Evolutionary conservation across 2,329 filamentous ascomycete species (phyloP), one percentile per base, ranked within the genome.

Genomic region (Verticillium tricorpus): DNA sequence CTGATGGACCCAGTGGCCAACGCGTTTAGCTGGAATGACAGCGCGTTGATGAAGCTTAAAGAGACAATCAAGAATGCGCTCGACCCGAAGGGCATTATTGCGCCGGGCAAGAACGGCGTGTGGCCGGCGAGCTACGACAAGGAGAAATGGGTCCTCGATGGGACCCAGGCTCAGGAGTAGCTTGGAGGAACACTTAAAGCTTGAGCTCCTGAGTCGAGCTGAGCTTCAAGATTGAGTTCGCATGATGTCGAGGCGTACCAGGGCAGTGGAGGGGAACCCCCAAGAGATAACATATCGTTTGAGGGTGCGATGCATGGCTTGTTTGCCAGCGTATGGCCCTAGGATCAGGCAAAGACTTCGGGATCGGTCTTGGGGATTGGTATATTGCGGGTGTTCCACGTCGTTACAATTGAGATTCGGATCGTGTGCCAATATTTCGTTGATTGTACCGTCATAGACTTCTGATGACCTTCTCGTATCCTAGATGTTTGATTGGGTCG

Each of bases 1-100:
- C 69, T 79, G 35, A 78, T 78, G 71, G 78, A 80, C 60, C 76
- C 80, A 65, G 74, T 80, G 8, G 74, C 77, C 0, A 71, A 69
- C 5, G 78, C 77, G 14, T 81, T 80, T 61, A 76, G 70, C 62
- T 80, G 74, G 72, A 77, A 77, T 56, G 66, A 75, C 39, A 72
- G 73, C 34, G 73, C 74, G 17, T 65, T 76, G 63, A 76, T 78
- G 74, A 70, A 72, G 58, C 75, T 80, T 50, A 79, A 80, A 58
- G 74, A 79, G 68, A 72, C 65, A 17, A 67, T 80, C 22, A 80
- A 80, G 68, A 75, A 80, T 57, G 71, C 73, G 1, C 63, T 80
- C 31, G 78, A 80, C 60, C 77, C 77, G 2, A 74, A 74, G 34
- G 71, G 71, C 0, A 72, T 74, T 40, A 57, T 73, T 25, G 71